These are phyloP conservation scores for Pisolithus albus DNA, from an alignment of 768 basidiomycete species.

Conservation along the genomic window DNA sequence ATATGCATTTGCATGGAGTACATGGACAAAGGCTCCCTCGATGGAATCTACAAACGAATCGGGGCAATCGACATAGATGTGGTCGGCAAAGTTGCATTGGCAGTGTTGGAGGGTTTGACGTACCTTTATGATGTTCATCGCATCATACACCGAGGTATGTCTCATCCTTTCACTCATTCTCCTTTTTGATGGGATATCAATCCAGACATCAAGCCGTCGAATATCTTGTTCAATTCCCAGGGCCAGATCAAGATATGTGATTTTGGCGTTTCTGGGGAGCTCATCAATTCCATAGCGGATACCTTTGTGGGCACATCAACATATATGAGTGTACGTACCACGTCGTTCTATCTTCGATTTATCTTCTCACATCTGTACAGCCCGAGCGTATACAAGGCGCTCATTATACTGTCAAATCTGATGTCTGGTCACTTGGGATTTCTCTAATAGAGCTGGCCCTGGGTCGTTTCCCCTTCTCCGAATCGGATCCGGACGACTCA, in stretches of 20 bases:
- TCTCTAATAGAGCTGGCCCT: conserved; percentile 94
- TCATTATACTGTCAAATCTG: conserved; percentile 97
- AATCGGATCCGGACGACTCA: conserved; percentile 69
- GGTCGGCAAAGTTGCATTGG: conserved; percentile 89
- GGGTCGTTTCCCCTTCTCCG: conserved; percentile 95
- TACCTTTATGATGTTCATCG: conserved; percentile 97
- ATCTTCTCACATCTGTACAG: conserved; percentile 37
- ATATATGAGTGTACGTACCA: conserved; percentile 89
- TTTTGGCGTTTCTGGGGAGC: conserved; percentile 97
- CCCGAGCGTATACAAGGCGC: conserved; percentile 99
- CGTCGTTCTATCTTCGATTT: conserved; percentile 7
- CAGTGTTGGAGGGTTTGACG: conserved; percentile 90
- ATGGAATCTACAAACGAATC: conserved; percentile 93
- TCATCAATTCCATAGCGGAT: conserved; percentile 98
- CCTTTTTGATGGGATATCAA: conserved; percentile 12
- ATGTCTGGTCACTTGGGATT: conserved; percentile 98
- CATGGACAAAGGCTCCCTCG: conserved; percentile 91
- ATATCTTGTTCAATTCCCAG: conserved; percentile 88
- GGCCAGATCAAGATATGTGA: conserved; percentile 99
- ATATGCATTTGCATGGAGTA: conserved; percentile 99
- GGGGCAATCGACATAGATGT: conserved; percentile 91
- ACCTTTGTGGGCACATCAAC: conserved; percentile 99
- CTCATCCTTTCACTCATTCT: not conserved
- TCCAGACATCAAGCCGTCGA: conserved; percentile 97
- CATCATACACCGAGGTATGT: conserved; percentile 95